phyloP scores from a whole-genome alignment of 768 basidiomycete species.

The Hericium erinaceus region DNA sequence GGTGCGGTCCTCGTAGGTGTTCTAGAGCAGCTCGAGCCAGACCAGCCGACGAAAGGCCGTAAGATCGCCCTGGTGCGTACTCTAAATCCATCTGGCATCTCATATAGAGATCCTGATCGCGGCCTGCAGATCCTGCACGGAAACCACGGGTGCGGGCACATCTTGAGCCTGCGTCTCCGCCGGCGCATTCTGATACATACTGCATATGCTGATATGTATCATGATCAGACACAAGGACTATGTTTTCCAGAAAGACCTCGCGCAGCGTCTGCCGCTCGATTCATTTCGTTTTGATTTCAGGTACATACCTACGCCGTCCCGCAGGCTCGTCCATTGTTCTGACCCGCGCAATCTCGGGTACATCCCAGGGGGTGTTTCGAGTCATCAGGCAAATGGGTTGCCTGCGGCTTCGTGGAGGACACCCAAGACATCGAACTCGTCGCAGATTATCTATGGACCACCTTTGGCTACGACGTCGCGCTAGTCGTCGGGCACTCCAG shows the following conservation, averaged over 20 bases:
- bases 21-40: conserved; percentile 7
- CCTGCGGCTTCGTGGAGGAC: conserved; percentile 52
- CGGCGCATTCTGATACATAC: neutral
- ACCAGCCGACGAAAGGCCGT: neutral
- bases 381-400: conserved; percentile 55
- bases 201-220: neutral
- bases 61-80: conserved; percentile 7
- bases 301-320: conserved; percentile 30
- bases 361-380: conserved; percentile 63
- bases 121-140: conserved; percentile 64
- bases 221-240: conserved; percentile 71
- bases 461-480: conserved; percentile 60
- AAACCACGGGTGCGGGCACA: conserved; percentile 52
- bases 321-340: neutral
- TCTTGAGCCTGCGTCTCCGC: neutral
- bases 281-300: conserved; percentile 86
- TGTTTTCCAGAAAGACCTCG: conserved; percentile 68
- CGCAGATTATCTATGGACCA: conserved; percentile 46
- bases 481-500: conserved; percentile 73
- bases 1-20: conserved; percentile 2
- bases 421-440: conserved; percentile 58
- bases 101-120: neutral
- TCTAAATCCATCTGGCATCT: neutral
- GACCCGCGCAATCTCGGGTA: neutral
- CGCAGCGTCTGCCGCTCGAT: conserved; percentile 54